Evolutionary conservation across 176 grass and related monocot genomes (phyloP), one percentile per base, ranked within the genome.

Genomic region (Tuctoria greenei): DNA sequence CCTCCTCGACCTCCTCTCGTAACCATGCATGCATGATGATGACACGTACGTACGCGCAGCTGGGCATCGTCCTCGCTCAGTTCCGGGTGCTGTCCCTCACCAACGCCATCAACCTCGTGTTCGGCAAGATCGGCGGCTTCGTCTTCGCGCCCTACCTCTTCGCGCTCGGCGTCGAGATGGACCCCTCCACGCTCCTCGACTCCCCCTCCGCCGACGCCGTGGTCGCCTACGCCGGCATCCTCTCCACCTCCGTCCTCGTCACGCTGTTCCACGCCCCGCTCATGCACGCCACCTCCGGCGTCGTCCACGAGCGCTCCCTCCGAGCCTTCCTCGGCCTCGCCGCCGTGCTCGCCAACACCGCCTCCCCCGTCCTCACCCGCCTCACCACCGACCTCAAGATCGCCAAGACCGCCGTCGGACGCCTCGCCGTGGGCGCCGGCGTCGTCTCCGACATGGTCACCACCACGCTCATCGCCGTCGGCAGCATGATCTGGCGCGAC

Each of bases 141-240:
- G 66, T 84, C 14, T 92, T 91, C 83, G 84, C 79, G 24, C 64
- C 79, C 12, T 96, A 92, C 86, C 72, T 96, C 4, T 92, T 96
- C 66, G 83, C 89, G 23, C 84, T 96, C 24, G 89, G 92, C 41
- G 82, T 96, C 15, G 92, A 96, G 85, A 96, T 92, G 92, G 92
- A 96, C 50, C 86, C 89, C 3, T 79, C 52, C 49, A 10, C 83
- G 40, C 79, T 96, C 3, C 79, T 92, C 1, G 64, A 89, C 35
- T 46, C 49, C 21, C 89, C 81, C 18, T 20, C 76, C 16, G 60
- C 69, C 37, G 92, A 89, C 6, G 57, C 82, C 24, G 57, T 84
- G 34, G 73, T 95, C 10, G 83, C 84, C 42, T 92, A 89, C 75
- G 92, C 86, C 15, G 88, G 92, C 61, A 79, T 92, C 43, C 24